Conservation (phyloP, 2,329 filamentous ascomycete genomes). For the Aureobasidium musti region DNA sequence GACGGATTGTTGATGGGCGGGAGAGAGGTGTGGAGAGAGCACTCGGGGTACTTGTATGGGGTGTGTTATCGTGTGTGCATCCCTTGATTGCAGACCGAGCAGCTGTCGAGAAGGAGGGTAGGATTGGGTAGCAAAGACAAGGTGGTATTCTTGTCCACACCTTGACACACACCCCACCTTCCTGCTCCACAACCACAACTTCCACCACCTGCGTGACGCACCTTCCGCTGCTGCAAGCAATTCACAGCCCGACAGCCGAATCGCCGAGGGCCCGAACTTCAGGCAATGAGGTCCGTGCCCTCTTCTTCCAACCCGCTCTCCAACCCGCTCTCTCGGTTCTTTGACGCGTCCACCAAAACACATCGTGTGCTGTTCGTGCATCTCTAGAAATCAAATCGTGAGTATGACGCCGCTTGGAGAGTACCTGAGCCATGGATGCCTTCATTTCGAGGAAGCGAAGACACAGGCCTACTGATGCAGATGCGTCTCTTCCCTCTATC, state of each 20-base stretch:
- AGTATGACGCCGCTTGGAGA: not conserved
- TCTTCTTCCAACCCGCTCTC: not conserved
- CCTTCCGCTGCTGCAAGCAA: constrained; percentile 12
- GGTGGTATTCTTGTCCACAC: constrained; percentile 2
- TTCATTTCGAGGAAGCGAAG: constrained; percentile 37
- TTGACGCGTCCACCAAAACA: not conserved
- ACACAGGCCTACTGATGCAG: constrained; percentile 30
- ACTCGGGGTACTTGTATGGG: constrained; percentile 1
- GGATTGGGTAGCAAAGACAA: not conserved
- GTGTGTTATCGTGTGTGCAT: constrained; percentile 14
- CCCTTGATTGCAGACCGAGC: not conserved
- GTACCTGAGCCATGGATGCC: constrained; percentile 35
- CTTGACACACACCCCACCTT: constrained; percentile 9
- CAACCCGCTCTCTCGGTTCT: not conserved
- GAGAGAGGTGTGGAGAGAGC: not conserved
- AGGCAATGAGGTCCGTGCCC: not conserved
- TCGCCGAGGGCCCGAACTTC: not conserved
- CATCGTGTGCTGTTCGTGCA: constrained; percentile 15
- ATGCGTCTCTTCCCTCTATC: not conserved
- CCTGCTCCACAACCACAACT: not conserved
- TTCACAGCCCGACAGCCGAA: not conserved
- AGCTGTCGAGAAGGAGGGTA: not conserved
- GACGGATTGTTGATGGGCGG: not conserved
- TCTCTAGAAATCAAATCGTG: not conserved
- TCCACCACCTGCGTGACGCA: constrained; percentile 7